phyloP scores from a whole-genome alignment of 495 filamentous ascomycete species.

The Talaromyces proteolyticus region DNA sequence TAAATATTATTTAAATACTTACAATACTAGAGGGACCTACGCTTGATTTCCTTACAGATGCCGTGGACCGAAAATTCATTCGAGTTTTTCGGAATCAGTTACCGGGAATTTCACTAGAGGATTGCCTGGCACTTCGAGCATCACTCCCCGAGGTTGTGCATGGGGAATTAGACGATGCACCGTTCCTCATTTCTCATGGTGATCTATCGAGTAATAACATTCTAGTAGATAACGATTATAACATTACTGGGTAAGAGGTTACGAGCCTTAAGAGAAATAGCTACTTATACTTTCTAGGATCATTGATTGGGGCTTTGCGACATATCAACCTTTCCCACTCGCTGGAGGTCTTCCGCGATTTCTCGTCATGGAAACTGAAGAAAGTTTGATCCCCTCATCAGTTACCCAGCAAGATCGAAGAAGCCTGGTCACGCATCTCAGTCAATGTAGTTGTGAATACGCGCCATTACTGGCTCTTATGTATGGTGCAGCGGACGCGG shows the following conservation, averaged over 20 bases:
- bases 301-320: slow-evolving; percentile 1
- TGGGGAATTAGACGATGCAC: not conserved
- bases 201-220: not conserved
- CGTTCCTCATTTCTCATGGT: not conserved
- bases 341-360: not conserved
- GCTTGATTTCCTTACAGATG: not conserved
- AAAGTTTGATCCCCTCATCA: not conserved
- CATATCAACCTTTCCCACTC: not conserved
- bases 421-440: not conserved
- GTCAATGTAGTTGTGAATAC: not conserved
- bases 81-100: not conserved
- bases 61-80: not conserved
- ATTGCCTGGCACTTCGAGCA: not conserved
- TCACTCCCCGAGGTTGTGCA: not conserved
- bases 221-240: not conserved
- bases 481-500: not conserved
- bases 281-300: not conserved
- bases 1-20: not conserved
- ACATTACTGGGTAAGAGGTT: not conserved
- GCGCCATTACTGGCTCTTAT: not conserved
- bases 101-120: slow-evolving; percentile 1
- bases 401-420: slow-evolving; percentile 1
- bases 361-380: not conserved
- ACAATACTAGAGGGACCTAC: not conserved
- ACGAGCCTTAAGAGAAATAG: not conserved